Evolutionary conservation across 208 protist genomes (phyloP), one percentile per base, ranked within the genome.

Genomic region (Crithidia bombi): DNA sequence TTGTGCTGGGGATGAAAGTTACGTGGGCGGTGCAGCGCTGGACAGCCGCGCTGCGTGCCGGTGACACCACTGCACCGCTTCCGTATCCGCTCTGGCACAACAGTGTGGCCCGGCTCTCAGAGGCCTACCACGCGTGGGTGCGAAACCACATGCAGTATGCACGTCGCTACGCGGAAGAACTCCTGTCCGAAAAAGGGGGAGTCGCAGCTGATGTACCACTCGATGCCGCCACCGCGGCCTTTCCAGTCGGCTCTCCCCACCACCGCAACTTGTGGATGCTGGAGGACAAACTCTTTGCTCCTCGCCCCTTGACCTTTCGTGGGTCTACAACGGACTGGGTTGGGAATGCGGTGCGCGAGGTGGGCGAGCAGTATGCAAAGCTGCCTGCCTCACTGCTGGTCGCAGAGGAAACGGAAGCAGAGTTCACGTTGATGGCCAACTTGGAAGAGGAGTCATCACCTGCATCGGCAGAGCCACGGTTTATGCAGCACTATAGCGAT

Each of bases 281-380:
- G 10, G 70, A 75, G 65, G 15, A 52, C 3, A 43, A 9, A 3
- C 70, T 81, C 25, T 81, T 81, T 39, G 41, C 36, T n/a, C 76
- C 69, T 4, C 63, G 61, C 35, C 25, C 70, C 5, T 3, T 54
- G 17, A 26, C 51, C 35, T 82, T 73, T 50, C 72, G 69, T 15
- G 67, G 79, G 21, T 56, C 73, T 6, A 70, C 71, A 6, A 75
- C 68, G 0, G 76, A 70, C 41, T 90, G 85, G 85, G 39, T 90
- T 30, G 28, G 36, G 25, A 38, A 54, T 17, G 81, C 78, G 10
- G 66, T 85, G 26, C 68, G 61, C 10, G 81, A 85, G 15, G 81
- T 78, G 3, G 76, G 63, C 0, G 62, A 49, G 11, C 39, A 69
- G 12, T 50, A 43, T 17, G 56, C 46, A 33, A 43, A 71, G 23